phyloP scores from a whole-genome alignment of 345 rosid species.

The Rhodomyrtus tomentosa region DNA sequence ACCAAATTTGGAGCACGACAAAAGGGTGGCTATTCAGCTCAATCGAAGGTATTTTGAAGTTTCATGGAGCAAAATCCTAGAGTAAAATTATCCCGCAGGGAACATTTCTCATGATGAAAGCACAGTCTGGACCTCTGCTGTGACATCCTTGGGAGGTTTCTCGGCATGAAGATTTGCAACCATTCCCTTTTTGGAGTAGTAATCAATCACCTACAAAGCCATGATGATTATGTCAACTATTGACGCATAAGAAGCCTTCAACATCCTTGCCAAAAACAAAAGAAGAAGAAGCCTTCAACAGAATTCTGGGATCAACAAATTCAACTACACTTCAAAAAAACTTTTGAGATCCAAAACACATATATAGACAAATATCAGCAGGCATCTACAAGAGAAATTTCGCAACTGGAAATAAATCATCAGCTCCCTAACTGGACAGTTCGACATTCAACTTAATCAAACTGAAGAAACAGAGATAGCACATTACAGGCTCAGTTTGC shows the following conservation, averaged over 20 bases:
- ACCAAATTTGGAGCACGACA: not conserved
- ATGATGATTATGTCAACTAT: not conserved
- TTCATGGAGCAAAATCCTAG: slow-evolving; percentile 1
- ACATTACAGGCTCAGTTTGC: slow-evolving; percentile 81
- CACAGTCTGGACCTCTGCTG: slow-evolving; percentile 58
- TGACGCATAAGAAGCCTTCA: too few species aligned
- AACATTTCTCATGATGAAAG: slow-evolving; percentile 25
- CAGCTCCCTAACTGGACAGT: not conserved
- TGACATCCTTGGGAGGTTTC: slow-evolving; percentile 74
- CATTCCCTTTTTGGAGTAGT: slow-evolving; percentile 61
- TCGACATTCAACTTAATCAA: not conserved
- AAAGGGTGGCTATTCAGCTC: not conserved
- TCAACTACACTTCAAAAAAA: not conserved
- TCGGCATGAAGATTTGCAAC: slow-evolving; percentile 78
- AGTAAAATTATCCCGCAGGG: not conserved
- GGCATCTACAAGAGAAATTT: not conserved
- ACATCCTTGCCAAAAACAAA: too few species aligned
- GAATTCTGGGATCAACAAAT: not conserved
- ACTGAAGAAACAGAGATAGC: not conserved
- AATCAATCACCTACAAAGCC: slow-evolving; percentile 56
- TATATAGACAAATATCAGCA: not conserved
- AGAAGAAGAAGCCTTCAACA: too few species aligned
- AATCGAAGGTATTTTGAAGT: not conserved
- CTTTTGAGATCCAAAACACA: not conserved
- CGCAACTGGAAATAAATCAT: not conserved